phyloP scores from a whole-genome alignment of 441 rosid genomes.

The Pelargonium citronellum region DNA sequence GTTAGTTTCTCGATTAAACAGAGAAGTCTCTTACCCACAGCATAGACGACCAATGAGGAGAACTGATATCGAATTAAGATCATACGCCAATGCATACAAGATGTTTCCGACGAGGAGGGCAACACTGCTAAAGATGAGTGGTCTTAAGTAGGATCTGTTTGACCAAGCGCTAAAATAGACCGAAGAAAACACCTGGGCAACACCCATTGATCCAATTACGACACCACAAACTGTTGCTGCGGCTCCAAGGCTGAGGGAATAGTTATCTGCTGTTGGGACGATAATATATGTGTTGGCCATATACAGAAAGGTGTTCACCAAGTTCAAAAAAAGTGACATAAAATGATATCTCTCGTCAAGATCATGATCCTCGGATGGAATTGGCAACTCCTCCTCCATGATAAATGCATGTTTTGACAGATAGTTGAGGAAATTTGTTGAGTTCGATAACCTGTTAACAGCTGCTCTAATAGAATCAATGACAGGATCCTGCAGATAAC shows the following conservation, averaged over 20 bases:
- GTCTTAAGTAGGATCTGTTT: conserved; percentile 42
- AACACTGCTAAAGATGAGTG: conserved; percentile 45
- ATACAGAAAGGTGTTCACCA: conserved; percentile 46
- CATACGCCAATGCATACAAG: conserved; percentile 49
- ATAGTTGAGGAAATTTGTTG: conserved; percentile 41
- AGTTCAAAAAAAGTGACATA: conserved; percentile 43
- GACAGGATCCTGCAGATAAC: conserved; percentile 41
- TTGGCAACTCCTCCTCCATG: conserved; percentile 36
- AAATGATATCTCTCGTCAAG: conserved; percentile 39
- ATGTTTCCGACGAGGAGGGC: conserved; percentile 42
- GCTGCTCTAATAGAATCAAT: conserved; percentile 42
- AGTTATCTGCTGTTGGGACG: conserved; percentile 52
- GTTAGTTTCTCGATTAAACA: not conserved
- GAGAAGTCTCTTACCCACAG: conserved; percentile 45
- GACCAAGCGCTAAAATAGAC: conserved; percentile 55
- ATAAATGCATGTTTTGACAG: conserved; percentile 48
- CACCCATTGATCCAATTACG: conserved; percentile 51
- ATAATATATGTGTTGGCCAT: conserved; percentile 51
- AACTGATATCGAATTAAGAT: conserved; percentile 40
- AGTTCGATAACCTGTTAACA: conserved; percentile 38
- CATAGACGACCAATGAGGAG: conserved; percentile 48
- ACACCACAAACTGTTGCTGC: conserved; percentile 48
- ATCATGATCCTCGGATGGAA: conserved; percentile 31
- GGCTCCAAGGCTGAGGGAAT: conserved; percentile 48
- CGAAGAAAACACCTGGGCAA: conserved; percentile 51